These are phyloP conservation scores for Paramicrosporidium saccamoebae DNA, from an alignment of 371 early-diverging fungal genomes.

Conservation along the genomic window DNA sequence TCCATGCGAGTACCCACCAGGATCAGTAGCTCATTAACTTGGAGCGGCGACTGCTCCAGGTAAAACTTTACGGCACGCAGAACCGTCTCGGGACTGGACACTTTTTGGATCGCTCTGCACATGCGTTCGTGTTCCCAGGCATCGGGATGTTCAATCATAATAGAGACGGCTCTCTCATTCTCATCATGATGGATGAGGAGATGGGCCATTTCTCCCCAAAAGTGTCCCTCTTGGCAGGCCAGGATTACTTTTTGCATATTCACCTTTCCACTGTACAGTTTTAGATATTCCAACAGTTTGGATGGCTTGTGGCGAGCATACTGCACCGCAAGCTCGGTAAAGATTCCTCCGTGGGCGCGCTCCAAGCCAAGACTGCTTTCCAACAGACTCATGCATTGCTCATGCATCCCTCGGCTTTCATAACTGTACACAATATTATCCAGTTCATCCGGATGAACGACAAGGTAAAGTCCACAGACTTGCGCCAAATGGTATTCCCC, in stretches of 20 bases:
- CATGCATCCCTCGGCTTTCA: conserved; percentile 51
- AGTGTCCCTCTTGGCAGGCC: conserved; percentile 57
- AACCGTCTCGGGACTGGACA: conserved; percentile 71
- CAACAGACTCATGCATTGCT: conserved; percentile 51
- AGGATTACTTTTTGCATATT: conserved; percentile 92
- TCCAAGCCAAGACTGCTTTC: conserved; percentile 77
- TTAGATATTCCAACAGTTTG: conserved; percentile 74
- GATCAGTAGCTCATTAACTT: conserved; percentile 57
- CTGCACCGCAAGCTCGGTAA: conserved; percentile 77
- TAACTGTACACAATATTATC: conserved; percentile 49
- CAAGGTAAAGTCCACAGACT: conserved; percentile 75
- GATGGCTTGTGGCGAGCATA: conserved; percentile 81
- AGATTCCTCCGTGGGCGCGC: conserved; percentile 96
- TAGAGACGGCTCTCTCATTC: conserved; percentile 70
- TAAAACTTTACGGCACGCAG: conserved; percentile 88
- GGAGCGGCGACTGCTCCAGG: conserved; percentile 65
- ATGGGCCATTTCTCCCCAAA: conserved; percentile 87
- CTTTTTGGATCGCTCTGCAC: conserved; percentile 81
- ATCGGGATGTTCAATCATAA: conserved; percentile 67
- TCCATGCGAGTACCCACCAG: conserved; percentile 63
- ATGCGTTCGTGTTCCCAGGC: conserved; percentile 83
- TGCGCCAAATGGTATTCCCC: conserved; percentile 81
- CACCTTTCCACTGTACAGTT: conserved; percentile 73
- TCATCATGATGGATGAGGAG: conserved; percentile 89
- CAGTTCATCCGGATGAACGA: conserved; percentile 86